Base-by-base conservation (phyloP, 495 filamentous ascomycete genomes). In the Aspergillus bertholletiae region DNA sequence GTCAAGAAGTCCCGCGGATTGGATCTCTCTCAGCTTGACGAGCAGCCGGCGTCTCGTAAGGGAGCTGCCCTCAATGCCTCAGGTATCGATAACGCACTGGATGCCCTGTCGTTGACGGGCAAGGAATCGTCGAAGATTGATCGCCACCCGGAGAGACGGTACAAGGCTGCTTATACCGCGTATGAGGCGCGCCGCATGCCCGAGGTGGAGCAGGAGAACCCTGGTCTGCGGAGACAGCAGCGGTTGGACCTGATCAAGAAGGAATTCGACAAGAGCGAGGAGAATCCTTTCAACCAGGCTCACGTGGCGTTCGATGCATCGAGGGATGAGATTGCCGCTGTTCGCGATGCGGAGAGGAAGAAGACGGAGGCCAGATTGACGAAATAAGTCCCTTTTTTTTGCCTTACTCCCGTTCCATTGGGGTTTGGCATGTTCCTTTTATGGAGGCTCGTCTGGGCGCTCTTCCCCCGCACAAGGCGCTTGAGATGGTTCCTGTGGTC, bases 251-350 rank as follows among this genome's bases (percentile, higher is more conserved):
- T 84, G 54, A 86, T 94, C 46, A 66, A 76, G 57, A 92, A 93
- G 76, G 95, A 97, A 74, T 98, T 96, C 67, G 84, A 92, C 69
- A 93, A 89, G 74, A 87, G 85, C 64, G 84, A 86, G 5, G 94
- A 97, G 67, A 97, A 97, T 66, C 94, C 94, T 35, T 92, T 96
- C 68, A 96, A 94, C 70, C 90, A 95, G 72, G 83, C 81, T 13
- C 78, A 78, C 54, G 88, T 84, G 7, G 68, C 72, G 18, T 88
- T 89, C 68, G 86, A 98, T 70, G 84, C 87, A 34, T 82, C 81
- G 23, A 87, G 82, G 74, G 89, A 92, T 9, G 94, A 97, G 72
- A 69, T 96, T 35, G 77, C 78, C 54, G 77, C 80, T 53, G 66
- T 90, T 30, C 79, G 74, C 67, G 75, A 86, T 46, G 62, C 73